Evolutionary conservation across 768 basidiomycete species (phyloP).

Genomic region (Leucosporidium creatinivorum): DNA sequence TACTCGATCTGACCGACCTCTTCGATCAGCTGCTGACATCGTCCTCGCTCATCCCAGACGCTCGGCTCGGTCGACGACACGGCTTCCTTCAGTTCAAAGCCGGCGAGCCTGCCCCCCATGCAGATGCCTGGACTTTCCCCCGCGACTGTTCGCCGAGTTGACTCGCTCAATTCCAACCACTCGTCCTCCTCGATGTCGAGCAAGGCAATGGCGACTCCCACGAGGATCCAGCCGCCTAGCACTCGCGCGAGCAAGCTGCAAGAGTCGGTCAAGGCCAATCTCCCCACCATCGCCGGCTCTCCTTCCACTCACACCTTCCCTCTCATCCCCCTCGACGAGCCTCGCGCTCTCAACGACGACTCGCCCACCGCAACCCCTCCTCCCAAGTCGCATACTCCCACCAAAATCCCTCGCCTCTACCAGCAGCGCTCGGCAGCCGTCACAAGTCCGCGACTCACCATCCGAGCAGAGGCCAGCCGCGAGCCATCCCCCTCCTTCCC

Average conservation of each 20-base stretch:
- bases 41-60: constrained; percentile 1
- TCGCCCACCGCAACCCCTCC: constrained; percentile 19
- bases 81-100: constrained; percentile 58
- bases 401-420: constrained; percentile 81
- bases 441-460: background rate
- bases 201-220: constrained; percentile 2
- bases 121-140: constrained; percentile 78
- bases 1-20: constrained; percentile 7
- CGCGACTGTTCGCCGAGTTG: constrained; percentile 74
- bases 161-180: constrained; percentile 55
- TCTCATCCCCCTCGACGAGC: background rate
- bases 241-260: constrained; percentile 23
- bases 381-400: constrained; percentile 67
- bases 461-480: background rate
- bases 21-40: background rate
- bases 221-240: constrained; percentile 12
- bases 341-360: background rate
- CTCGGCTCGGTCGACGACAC: constrained; percentile 48
- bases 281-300: constrained; percentile 89
- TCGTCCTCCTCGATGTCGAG: constrained; percentile 44
- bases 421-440: background rate
- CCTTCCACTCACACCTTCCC: constrained; percentile 50
- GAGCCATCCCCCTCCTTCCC: background rate
- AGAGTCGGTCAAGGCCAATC: constrained; percentile 42
- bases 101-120: constrained; percentile 67